These are phyloP conservation scores for Metschnikowia gelsemii DNA, from an alignment of 805 yeast species.

Conservation along the genomic window DNA sequence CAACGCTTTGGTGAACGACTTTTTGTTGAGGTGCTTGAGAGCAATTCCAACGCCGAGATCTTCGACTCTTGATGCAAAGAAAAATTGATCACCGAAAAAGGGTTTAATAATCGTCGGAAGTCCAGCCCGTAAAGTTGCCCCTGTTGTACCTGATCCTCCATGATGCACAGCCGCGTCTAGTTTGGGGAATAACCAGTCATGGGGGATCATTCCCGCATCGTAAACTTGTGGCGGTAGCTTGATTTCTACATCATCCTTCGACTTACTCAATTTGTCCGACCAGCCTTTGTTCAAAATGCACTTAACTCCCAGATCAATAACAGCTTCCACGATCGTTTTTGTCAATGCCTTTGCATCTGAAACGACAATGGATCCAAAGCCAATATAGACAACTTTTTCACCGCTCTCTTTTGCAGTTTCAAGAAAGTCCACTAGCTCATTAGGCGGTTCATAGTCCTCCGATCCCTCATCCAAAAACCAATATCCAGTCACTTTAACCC, in stretches of 20 bases:
- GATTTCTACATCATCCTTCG: conserved; percentile 19
- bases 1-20: conserved; percentile 65
- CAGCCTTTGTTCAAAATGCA: conserved; percentile 93
- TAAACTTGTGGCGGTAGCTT: conserved; percentile 68
- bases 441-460: conserved; percentile 56
- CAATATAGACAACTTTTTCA: conserved; percentile 83
- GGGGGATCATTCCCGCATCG: conserved; percentile 75
- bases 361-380: conserved; percentile 95
- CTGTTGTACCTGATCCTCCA: conserved; percentile 97
- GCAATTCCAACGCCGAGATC: conserved; percentile 84
- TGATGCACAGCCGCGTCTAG: conserved; percentile 96
- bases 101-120: conserved; percentile 90
- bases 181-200: conserved; percentile 89
- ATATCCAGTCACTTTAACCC: conserved; percentile 95
- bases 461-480: conserved; percentile 82
- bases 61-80: conserved; percentile 83
- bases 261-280: conserved; percentile 69
- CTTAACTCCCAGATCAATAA: conserved; percentile 72
- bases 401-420: conserved; percentile 54
- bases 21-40: conserved; percentile 64
- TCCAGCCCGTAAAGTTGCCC: conserved; percentile 84
- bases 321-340: conserved; percentile 74
- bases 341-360: conserved; percentile 78
- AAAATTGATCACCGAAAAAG: conserved; percentile 94
- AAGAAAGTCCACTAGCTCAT: conserved; percentile 58